Percentiles rank a stretch among this genome's conserved stretches.
Conservation (phyloP, 2,329 filamentous ascomycete genomes). For the Colletotrichum echinochloae region DNA sequence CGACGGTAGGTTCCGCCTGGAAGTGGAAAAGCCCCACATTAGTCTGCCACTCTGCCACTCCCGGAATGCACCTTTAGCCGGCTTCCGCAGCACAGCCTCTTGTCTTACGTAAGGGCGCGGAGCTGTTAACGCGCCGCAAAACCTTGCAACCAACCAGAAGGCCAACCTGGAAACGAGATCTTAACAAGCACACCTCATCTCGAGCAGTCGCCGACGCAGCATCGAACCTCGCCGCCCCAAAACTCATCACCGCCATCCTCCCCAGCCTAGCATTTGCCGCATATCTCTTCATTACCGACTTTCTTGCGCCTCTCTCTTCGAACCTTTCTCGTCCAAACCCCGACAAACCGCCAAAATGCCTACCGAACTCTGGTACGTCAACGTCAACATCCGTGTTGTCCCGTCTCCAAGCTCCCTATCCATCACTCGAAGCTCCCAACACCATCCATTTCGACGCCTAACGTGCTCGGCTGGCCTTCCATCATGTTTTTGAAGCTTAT, state of each 20-base stretch:
- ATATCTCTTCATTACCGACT: conserved; percentile 28
- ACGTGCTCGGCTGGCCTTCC: conserved; percentile 10
- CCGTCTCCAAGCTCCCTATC: conserved; percentile 47
- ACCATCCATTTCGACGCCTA: conserved; percentile 41
- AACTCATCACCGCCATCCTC: conserved; percentile 31
- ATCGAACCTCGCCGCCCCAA: conserved; percentile 35
- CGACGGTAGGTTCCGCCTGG: conserved; percentile 27
- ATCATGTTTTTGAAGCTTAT: conserved; percentile 15
- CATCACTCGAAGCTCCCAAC: conserved; percentile 49
- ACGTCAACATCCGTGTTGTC: conserved; percentile 48
- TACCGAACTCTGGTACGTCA: conserved; percentile 84
- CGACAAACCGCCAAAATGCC: conserved; percentile 71
- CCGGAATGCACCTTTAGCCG: conserved; percentile 20
- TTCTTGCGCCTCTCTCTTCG: conserved; percentile 28
- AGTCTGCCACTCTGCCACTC: not conserved
- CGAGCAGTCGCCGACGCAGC: conserved; percentile 39
- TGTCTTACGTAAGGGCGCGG: conserved; percentile 37
- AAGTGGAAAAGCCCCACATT: not conserved
- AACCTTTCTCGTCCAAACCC: conserved; percentile 36
- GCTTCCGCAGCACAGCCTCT: conserved; percentile 16
- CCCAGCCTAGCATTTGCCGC: conserved; percentile 39
- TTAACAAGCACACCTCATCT: conserved; percentile 46
- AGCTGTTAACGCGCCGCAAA: conserved; percentile 53
- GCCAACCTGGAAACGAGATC: conserved; percentile 55
- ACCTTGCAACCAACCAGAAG: conserved; percentile 54